Evolutionary conservation across 1,284 basidiomycete genomes (phyloP), one percentile per base, ranked within the genome.

Genomic region (Sanghuangporus baumii): DNA sequence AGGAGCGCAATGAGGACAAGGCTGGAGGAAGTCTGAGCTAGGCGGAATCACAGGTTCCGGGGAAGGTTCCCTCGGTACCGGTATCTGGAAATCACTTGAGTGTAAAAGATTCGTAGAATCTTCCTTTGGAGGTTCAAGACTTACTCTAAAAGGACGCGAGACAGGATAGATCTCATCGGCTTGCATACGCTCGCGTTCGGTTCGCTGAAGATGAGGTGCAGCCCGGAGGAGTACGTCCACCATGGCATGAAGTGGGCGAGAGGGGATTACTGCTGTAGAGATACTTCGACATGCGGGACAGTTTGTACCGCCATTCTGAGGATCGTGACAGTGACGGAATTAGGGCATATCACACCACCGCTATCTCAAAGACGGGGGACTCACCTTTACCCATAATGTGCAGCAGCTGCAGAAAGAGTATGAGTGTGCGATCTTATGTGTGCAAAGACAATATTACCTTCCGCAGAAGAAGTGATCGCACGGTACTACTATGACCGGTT

Each of bases 401-500:
- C 86, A 86, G 71, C 89, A 92, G 70, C 89, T 92, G 66, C 23
- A 51, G 40, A 26, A 54, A 55, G 16, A 63, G 43, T 31, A 18
- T 56, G 31, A 38, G 59, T 57, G 48, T 16, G 62, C 67, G 69
- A 23, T 26, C 26, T 31, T 31, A 31, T 31, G 9, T 7, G 7
- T 23, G 8, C 16, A 34, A 37, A 18, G 7, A 54, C 31, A n/a
- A 14, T 37, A 43, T 75, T 73, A 91, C 90, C 88, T 91, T 74
- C 88, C 91, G 70, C 89, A 93, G 71, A 90, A 93, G 79, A 88
- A 91, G 77, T 91, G 90, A 68, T 92, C 88, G 71, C 89, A 92
- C 18, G 90, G 90, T 34, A 80, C 78, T 55, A 92, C 88, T 36
- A 90, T 76, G 8, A 92, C 89, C 4, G 89, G 89, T 63, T 82